These are phyloP conservation scores for Aspergillus hortae DNA, from an alignment of 2,329 filamentous ascomycete species.

Conservation along the genomic window DNA sequence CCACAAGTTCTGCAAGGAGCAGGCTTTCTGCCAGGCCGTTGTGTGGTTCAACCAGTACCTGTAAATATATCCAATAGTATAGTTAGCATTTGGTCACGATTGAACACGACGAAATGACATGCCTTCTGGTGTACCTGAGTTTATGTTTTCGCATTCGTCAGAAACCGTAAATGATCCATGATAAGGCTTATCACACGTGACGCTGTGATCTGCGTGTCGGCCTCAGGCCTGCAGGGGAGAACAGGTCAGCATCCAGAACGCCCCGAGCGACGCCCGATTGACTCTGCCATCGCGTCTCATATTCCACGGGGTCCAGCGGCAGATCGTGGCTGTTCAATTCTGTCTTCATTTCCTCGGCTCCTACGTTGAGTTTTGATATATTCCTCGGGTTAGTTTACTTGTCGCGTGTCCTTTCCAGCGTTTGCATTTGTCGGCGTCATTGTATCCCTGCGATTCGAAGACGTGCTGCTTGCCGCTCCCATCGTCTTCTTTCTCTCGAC, in stretches of 20 bases:
- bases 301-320: not conserved
- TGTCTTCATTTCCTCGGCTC: not conserved
- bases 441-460: not conserved
- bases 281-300: not conserved
- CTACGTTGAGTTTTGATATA: not conserved
- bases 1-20: slow-evolving; percentile 70
- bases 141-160: too few species aligned
- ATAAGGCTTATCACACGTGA: slow-evolving; percentile 14
- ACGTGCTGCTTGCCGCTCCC: not conserved
- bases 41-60: slow-evolving; percentile 70
- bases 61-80: slow-evolving; percentile 15
- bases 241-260: slow-evolving; percentile 5
- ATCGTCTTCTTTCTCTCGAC: not conserved
- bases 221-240: slow-evolving; percentile 6
- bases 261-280: not conserved
- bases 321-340: not conserved
- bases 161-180: not conserved
- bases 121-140: too few species aligned
- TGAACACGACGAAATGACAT: slow-evolving; percentile 3
- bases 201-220: slow-evolving; percentile 6
- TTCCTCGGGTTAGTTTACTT: too few species aligned
- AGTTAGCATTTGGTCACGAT: slow-evolving; percentile 9
- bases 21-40: slow-evolving; percentile 74
- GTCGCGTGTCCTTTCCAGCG: not conserved
- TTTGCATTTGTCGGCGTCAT: not conserved